phyloP scores from a whole-genome alignment of 1,284 basidiomycete species.

The Violaceomyces palustris region DNA sequence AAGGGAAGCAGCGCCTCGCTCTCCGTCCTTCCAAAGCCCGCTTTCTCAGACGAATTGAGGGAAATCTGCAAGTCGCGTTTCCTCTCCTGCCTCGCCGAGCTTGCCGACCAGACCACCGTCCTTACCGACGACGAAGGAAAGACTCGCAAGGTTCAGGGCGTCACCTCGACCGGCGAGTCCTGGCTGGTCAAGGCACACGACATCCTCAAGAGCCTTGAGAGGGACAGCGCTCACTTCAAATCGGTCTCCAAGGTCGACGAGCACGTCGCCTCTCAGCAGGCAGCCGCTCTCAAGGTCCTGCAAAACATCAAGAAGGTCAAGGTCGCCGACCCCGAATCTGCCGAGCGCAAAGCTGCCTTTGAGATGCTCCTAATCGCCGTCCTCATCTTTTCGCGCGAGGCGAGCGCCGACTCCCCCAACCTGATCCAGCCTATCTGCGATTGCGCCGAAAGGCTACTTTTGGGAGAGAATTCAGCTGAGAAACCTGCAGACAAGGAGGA shows the following conservation, averaged over 20 bases:
- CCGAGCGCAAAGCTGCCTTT: constrained; percentile 29
- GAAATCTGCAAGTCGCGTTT: constrained; percentile 66
- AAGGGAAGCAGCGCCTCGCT: constrained; percentile 63
- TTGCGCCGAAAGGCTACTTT: constrained; percentile 39
- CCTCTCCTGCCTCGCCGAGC: constrained; percentile 69
- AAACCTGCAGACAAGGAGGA: constrained; percentile 53
- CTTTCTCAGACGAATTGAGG: constrained; percentile 68
- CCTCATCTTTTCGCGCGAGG: constrained; percentile 54
- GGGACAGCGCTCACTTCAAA: constrained; percentile 65
- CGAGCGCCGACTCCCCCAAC: constrained; percentile 53
- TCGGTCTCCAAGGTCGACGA: constrained; percentile 25
- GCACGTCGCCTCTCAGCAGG: constrained; percentile 22
- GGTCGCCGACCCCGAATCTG: constrained; percentile 9
- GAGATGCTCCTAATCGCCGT: constrained; percentile 34
- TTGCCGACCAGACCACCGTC: constrained; percentile 61
- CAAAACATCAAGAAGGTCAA: constrained; percentile 30
- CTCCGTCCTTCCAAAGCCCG: constrained; percentile 60
- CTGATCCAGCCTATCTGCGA: constrained; percentile 45
- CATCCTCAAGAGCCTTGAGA: constrained; percentile 62
- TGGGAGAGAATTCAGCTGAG: constrained; percentile 10
- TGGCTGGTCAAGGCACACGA: constrained; percentile 72
- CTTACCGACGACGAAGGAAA: constrained; percentile 53
- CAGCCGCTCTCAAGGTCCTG: constrained; percentile 16
- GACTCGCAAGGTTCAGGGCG: constrained; percentile 60
- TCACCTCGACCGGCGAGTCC: constrained; percentile 67